A percentile compares a stretch with the other conserved stretches of the same genome.
phyloP scores from a whole-genome alignment of 352 stramenopile genomes.

The Phytophthora rubi region DNA sequence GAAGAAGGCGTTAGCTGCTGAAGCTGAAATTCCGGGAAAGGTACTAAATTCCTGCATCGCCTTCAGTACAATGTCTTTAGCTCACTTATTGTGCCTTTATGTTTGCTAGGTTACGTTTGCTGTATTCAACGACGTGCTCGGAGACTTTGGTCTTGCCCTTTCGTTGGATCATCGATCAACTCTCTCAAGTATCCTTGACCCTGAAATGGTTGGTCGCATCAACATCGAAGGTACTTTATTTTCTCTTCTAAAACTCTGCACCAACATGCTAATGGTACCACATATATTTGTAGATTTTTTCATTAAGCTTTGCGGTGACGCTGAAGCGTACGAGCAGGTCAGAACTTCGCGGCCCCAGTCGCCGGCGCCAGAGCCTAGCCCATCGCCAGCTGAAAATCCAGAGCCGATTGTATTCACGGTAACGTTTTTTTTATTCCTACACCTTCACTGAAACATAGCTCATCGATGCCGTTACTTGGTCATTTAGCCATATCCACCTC shows the following conservation, averaged over 20 bases:
- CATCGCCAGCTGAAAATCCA: constrained; percentile 13
- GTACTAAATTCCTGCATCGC: constrained; percentile 23
- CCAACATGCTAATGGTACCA: not conserved
- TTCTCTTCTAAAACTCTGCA: not conserved
- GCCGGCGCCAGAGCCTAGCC: constrained; percentile 17
- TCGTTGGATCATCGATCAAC: constrained; percentile 46
- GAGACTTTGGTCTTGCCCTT: constrained; percentile 68
- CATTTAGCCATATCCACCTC: constrained; percentile 29
- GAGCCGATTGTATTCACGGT: constrained; percentile 37
- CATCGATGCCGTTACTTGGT: not conserved
- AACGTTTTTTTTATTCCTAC: not conserved
- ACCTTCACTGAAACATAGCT: not conserved
- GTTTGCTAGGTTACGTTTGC: constrained; percentile 57
- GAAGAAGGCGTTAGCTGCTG: constrained; percentile 76
- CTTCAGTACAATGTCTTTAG: not conserved
- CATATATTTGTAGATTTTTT: constrained; percentile 63
- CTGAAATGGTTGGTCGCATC: constrained; percentile 56
- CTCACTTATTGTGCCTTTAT: not conserved
- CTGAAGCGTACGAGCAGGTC: constrained; percentile 56
- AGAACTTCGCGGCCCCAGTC: constrained; percentile 7
- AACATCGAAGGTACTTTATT: constrained; percentile 69
- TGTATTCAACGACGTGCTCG: constrained; percentile 75
- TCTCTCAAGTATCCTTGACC: constrained; percentile 59
- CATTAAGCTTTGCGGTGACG: constrained; percentile 72
- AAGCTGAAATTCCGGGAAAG: constrained; percentile 76